phyloP scores from a whole-genome alignment of 2,329 filamentous ascomycete species.

The Zymoseptoria brevis region DNA sequence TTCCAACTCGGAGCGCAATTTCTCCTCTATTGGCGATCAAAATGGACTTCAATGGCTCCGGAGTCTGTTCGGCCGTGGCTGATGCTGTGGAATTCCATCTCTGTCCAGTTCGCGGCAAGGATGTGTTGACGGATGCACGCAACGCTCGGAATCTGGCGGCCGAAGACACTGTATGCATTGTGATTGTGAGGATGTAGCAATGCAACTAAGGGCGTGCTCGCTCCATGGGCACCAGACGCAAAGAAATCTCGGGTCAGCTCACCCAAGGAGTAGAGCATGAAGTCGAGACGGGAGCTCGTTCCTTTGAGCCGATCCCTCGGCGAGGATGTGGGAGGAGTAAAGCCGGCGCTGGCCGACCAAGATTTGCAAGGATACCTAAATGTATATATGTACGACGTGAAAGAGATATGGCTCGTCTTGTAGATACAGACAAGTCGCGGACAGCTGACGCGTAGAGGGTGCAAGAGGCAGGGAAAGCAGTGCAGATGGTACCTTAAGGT shows the following conservation, averaged over 20 bases:
- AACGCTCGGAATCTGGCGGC: conserved; percentile 16
- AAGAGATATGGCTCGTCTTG: no score
- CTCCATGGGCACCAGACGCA: background rate
- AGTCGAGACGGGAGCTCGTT: background rate
- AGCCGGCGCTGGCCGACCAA: background rate
- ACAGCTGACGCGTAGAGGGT: no score
- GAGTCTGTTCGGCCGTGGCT: conserved; percentile 12
- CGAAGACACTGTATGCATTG: conserved; percentile 16
- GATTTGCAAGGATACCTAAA: background rate
- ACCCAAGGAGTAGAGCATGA: background rate
- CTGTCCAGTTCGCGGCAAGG: conserved; percentile 11
- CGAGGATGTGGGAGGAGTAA: background rate
- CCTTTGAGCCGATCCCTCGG: background rate
- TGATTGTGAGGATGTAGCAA: background rate
- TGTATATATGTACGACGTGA: no score
- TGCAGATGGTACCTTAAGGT: no score
- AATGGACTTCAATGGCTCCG: conserved; percentile 50
- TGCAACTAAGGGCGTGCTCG: background rate
- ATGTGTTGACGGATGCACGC: conserved; percentile 10
- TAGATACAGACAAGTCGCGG: no score
- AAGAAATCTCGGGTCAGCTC: background rate
- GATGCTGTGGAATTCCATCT: conserved; percentile 22
- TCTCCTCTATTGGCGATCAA: conserved; percentile 96
- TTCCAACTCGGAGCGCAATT: conserved; percentile 87
- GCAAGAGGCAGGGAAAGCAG: no score